Evolutionary conservation across 768 basidiomycete genomes (phyloP).

Genomic region (Leucosporidium yakuticum): DNA sequence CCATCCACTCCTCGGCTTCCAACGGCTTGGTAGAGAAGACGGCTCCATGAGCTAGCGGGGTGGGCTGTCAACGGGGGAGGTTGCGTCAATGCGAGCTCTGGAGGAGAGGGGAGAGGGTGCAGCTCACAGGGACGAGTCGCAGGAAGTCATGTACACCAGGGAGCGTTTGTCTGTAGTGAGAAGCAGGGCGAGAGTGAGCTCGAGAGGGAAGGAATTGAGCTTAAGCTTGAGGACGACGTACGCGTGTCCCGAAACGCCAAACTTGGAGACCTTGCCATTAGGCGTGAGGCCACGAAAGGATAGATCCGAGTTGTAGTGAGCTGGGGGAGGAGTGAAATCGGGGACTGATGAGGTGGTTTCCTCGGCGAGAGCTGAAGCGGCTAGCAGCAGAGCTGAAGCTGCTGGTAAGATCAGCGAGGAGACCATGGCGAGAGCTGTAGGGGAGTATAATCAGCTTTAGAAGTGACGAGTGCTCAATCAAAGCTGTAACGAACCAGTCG

Average conservation of each 20-base stretch:
- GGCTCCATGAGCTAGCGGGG: constrained; percentile 37
- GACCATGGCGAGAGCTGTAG: not conserved
- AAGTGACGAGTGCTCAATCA: too few species aligned
- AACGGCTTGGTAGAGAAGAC: constrained; percentile 28
- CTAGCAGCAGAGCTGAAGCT: not conserved
- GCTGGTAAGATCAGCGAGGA: not conserved
- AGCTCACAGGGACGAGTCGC: constrained; percentile 33
- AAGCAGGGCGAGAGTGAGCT: too few species aligned
- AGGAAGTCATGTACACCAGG: constrained; percentile 38
- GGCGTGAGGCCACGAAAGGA: constrained; percentile 29
- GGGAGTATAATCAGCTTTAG: not conserved
- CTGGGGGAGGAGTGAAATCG: not conserved
- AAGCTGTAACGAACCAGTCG: too few species aligned
- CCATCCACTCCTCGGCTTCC: constrained; percentile 35
- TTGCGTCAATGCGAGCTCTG: not conserved
- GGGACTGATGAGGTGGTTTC: not conserved
- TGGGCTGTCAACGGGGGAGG: constrained; percentile 5
- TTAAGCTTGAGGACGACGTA: constrained; percentile 5
- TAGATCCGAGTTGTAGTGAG: constrained; percentile 11
- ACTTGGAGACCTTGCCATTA: constrained; percentile 9
- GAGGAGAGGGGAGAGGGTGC: not conserved
- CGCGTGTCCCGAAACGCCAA: constrained; percentile 32
- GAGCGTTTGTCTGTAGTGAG: constrained; percentile 2
- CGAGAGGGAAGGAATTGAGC: not conserved
- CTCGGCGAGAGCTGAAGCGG: not conserved